These are phyloP conservation scores for Fusarium sacchari DNA, from an alignment of 2,329 filamentous ascomycete species.

Conservation along the genomic window DNA sequence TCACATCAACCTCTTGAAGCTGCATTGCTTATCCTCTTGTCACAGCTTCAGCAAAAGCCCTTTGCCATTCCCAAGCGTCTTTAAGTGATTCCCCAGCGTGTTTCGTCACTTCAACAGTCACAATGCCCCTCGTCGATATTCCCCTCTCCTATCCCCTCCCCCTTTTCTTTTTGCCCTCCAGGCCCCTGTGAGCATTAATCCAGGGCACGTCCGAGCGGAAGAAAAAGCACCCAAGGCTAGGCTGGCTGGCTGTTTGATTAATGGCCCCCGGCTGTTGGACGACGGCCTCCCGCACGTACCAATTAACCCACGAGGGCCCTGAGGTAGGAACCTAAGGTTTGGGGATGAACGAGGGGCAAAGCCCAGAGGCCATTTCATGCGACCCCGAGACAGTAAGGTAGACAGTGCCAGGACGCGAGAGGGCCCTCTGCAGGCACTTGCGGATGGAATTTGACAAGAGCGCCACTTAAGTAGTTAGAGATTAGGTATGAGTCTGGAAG, in stretches of 20 bases:
- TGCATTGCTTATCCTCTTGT: background rate
- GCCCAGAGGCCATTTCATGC: slow-evolving; percentile 39
- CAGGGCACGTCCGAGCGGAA: slow-evolving; percentile 38
- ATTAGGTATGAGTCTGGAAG: background rate
- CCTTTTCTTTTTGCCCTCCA: slow-evolving; percentile 19
- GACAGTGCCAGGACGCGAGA: slow-evolving; percentile 28
- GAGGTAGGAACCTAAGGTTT: slow-evolving; percentile 24
- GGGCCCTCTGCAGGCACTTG: slow-evolving; percentile 9
- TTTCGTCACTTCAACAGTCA: slow-evolving; percentile 29
- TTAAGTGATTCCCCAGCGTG: slow-evolving; percentile 11
- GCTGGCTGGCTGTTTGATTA: slow-evolving; percentile 38
- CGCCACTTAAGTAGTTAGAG: slow-evolving; percentile 23
- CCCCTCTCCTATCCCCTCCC: slow-evolving; percentile 23
- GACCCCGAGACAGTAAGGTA: slow-evolving; percentile 36
- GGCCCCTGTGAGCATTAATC: slow-evolving; percentile 31
- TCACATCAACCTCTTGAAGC: slow-evolving; percentile 16
- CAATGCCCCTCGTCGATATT: slow-evolving; percentile 17
- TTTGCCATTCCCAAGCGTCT: slow-evolving; percentile 2
- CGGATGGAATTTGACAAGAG: slow-evolving; percentile 21
- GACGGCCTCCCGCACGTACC: slow-evolving; percentile 40
- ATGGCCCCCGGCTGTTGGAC: slow-evolving; percentile 37
- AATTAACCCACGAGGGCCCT: slow-evolving; percentile 26
- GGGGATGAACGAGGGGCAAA: slow-evolving; percentile 34
- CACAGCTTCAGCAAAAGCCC: slow-evolving; percentile 1
- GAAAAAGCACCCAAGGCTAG: slow-evolving; percentile 35